These are phyloP conservation scores for Mimosa pudica DNA, from an alignment of 306 rosid genomes.

Conservation along the genomic window DNA sequence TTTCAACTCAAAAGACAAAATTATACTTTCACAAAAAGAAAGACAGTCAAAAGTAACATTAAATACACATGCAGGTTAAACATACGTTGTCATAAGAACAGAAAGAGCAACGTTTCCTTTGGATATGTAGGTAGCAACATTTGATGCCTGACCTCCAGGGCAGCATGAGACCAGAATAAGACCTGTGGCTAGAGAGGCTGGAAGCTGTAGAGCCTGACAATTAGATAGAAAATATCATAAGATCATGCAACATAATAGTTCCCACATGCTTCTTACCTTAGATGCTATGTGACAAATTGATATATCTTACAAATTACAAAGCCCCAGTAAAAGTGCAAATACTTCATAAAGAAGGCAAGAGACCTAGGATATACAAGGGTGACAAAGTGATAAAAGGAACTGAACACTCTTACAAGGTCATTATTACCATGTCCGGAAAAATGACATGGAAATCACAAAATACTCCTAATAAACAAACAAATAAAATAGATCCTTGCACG, in stretches of 20 bases:
- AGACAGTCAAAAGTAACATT: neutral
- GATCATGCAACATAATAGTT: neutral
- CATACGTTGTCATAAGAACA: slow-evolving; percentile 70
- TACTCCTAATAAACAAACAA: neutral
- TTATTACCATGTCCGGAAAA: neutral
- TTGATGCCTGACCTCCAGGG: slow-evolving; percentile 99
- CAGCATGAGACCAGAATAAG: slow-evolving; percentile 98
- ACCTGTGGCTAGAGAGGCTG: slow-evolving; percentile 97
- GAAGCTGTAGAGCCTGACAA: slow-evolving; percentile 78
- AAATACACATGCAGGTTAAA: slow-evolving; percentile 27
- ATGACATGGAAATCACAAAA: neutral
- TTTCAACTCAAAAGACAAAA: slow-evolving; percentile 19
- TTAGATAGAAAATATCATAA: slow-evolving; percentile 20
- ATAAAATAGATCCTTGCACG: neutral
- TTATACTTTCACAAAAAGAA: neutral
- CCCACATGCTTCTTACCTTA: neutral
- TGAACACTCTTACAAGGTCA: neutral
- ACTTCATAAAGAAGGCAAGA: neutral
- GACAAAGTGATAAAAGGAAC: neutral
- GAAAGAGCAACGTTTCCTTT: slow-evolving; percentile 89
- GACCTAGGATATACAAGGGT: neutral
- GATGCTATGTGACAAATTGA: neutral
- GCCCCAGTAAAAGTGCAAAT: neutral
- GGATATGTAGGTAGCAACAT: slow-evolving; percentile 91
- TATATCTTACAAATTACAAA: neutral